Percentiles rank a stretch among this genome's conserved stretches.
These are phyloP conservation scores for Hypomontagnella submonticulosa DNA, from an alignment of 495 filamentous ascomycete species.

Conservation along the genomic window DNA sequence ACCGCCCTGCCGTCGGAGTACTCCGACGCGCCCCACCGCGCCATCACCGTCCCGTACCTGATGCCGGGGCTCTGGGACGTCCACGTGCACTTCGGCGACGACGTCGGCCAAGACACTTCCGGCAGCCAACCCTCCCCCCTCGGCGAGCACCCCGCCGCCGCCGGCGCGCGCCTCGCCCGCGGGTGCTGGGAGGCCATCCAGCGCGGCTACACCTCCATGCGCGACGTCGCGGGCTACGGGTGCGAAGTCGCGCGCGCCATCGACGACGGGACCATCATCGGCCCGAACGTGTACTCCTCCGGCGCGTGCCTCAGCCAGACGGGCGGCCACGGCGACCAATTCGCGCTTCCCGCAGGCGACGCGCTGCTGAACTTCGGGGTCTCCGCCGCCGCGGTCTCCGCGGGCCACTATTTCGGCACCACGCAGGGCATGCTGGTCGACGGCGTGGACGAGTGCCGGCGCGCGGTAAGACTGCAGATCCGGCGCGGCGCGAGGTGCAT, in stretches of 20 bases:
- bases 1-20: constrained; percentile 51
- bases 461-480: constrained; percentile 60
- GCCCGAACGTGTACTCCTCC: constrained; percentile 61
- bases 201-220: constrained; percentile 64
- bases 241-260: constrained; percentile 58
- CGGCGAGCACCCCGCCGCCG: constrained; percentile 41
- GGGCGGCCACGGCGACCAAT: constrained; percentile 61
- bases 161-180: constrained; percentile 53
- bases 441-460: constrained; percentile 59
- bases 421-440: constrained; percentile 51
- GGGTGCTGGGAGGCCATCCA: constrained; percentile 57
- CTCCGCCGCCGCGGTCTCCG: constrained; percentile 19
- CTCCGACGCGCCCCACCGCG: constrained; percentile 29
- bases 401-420: constrained; percentile 47
- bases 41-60: constrained; percentile 51
- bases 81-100: constrained; percentile 58
- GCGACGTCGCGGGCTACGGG: constrained; percentile 60
- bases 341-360: constrained; percentile 49
- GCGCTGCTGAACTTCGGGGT: constrained; percentile 50
- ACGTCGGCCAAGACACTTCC: constrained; percentile 12
- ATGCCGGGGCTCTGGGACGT: constrained; percentile 68
- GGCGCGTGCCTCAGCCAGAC: constrained; percentile 57
- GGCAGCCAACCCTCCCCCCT: constrained; percentile 29
- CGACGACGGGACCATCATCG: constrained; percentile 57
- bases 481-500: constrained; percentile 62